Percentiles rank a stretch among this genome's conserved stretches.
phyloP scores from a whole-genome alignment of 169 alveolate genomes.

The Amoebophrya sp. region DNA sequence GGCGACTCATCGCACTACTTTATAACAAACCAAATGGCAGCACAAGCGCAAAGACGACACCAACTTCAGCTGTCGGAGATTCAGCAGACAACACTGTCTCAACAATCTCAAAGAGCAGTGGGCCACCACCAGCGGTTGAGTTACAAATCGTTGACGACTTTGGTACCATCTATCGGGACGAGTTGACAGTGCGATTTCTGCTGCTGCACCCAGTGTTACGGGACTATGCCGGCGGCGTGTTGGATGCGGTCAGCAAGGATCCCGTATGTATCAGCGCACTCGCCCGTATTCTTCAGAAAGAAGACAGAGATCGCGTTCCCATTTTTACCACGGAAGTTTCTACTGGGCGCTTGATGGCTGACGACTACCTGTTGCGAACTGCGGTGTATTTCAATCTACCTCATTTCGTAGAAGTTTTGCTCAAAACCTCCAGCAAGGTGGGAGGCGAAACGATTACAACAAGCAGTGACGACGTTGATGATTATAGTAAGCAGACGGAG shows the following conservation, averaged over 20 bases:
- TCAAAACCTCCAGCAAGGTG: neutral
- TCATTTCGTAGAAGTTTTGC: neutral
- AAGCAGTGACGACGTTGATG: neutral
- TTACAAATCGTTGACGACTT: neutral
- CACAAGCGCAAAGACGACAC: too few relatives aligned
- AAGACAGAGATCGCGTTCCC: too few relatives aligned
- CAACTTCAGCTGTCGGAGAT: too few relatives aligned
- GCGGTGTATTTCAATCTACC: neutral
- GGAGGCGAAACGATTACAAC: neutral
- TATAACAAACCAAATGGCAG: neutral
- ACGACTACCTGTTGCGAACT: neutral
- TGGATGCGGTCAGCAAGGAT: too few relatives aligned
- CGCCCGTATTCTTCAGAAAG: too few relatives aligned
- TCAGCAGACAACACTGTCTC: too few relatives aligned
- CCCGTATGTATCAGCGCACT: too few relatives aligned
- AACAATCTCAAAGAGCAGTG: too few relatives aligned
- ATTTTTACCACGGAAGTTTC: too few relatives aligned
- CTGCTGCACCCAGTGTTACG: neutral
- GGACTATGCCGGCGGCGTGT: too few relatives aligned
- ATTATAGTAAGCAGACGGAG: too few relatives aligned
- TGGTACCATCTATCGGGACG: neutral
- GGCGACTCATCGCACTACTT: neutral
- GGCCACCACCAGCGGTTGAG: neutral
- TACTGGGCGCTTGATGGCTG: too few relatives aligned
- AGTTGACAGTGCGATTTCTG: neutral